Conservation (phyloP, 352 stramenopile species). For the Aphanomyces stellatus region DNA sequence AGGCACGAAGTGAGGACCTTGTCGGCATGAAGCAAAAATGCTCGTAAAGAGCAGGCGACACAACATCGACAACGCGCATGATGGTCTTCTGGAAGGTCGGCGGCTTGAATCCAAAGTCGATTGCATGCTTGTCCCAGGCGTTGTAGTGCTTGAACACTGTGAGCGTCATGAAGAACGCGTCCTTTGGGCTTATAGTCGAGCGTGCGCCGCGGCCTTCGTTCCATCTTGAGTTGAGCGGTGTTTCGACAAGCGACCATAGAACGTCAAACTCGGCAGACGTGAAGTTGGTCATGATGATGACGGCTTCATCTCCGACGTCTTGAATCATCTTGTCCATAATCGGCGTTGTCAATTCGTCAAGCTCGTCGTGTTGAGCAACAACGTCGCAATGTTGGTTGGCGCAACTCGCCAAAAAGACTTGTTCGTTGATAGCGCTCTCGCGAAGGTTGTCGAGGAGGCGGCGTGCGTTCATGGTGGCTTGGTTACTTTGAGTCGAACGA, state of each 20-base stretch:
- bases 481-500: too few species aligned
- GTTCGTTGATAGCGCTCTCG: too few species aligned
- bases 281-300: slow-evolving; percentile 1
- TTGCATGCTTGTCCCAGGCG: slow-evolving; percentile 11
- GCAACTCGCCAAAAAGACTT: too few species aligned
- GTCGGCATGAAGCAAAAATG: background rate
- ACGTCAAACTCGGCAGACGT: background rate
- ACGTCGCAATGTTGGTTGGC: too few species aligned
- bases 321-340: background rate
- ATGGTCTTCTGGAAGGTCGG: slow-evolving; percentile 6
- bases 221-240: background rate
- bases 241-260: background rate
- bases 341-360: too few species aligned
- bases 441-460: too few species aligned
- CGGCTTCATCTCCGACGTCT: background rate
- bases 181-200: background rate
- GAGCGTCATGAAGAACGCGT: slow-evolving; percentile 13
- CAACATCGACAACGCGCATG: background rate
- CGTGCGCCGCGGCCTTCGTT: background rate
- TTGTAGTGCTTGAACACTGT: slow-evolving; percentile 8
- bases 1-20: background rate
- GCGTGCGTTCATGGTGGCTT: too few species aligned
- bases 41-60: background rate
- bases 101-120: slow-evolving; percentile 8
- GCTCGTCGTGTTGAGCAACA: too few species aligned